These are phyloP conservation scores for Arthrobotrys iridis DNA, from an alignment of 2,329 filamentous ascomycete genomes.

Conservation along the genomic window DNA sequence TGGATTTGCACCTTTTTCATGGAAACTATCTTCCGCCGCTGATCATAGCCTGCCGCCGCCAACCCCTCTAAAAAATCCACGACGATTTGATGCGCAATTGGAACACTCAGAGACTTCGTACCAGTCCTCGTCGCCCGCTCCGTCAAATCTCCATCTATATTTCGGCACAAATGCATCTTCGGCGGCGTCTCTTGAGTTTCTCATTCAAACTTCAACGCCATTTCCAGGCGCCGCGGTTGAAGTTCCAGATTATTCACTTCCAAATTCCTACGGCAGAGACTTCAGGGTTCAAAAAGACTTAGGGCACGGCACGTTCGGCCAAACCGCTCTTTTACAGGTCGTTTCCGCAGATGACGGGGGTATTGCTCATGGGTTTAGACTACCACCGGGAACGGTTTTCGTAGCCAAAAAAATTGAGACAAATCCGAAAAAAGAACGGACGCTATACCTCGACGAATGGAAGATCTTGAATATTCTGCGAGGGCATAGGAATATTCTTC, in stretches of 20 bases:
- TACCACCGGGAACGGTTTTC: neutral
- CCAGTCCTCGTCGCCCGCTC: neutral
- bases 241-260: conserved; percentile 4
- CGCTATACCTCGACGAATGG: conserved; percentile 14
- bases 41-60: neutral
- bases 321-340: conserved; percentile 14
- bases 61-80: neutral
- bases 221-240: neutral
- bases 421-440: neutral
- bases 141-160: neutral
- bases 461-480: neutral
- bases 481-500: conserved; percentile 32
- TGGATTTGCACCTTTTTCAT: neutral
- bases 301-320: conserved; percentile 2
- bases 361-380: conserved; percentile 9
- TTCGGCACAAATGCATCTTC: neutral
- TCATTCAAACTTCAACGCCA: neutral
- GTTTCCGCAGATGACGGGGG: neutral
- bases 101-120: neutral
- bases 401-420: conserved; percentile 1
- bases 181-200: neutral
- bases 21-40: neutral
- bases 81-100: too few relatives aligned
- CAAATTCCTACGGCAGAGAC: neutral
- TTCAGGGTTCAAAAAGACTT: conserved; percentile 7